Evolutionary conservation across 331 rosid species (phyloP).

Genomic region (Malus hybrid): DNA sequence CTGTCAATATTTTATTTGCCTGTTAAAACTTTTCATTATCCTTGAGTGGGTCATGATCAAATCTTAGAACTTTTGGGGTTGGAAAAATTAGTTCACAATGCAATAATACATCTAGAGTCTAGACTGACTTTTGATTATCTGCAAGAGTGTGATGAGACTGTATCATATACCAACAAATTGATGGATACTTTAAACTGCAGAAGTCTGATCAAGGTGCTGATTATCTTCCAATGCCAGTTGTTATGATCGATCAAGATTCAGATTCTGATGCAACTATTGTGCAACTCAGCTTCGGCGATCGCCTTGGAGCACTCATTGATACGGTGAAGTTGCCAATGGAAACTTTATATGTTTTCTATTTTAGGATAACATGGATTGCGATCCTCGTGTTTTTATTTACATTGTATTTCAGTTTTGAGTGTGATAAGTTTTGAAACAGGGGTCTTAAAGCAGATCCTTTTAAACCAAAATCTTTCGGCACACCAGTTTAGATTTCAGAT

Average conservation of each 20-base stretch:
- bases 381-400: background rate
- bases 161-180: slow-evolving; percentile 7
- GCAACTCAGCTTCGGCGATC: slow-evolving; percentile 95
- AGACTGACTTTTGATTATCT: background rate
- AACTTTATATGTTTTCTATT: background rate
- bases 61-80: background rate
- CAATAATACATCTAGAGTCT: background rate
- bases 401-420: background rate
- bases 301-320: slow-evolving; percentile 96
- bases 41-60: background rate
- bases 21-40: background rate
- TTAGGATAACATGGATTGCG: background rate
- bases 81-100: background rate
- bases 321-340: slow-evolving; percentile 51
- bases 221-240: slow-evolving; percentile 72
- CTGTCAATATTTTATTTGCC: background rate
- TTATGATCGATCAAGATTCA: slow-evolving; percentile 79
- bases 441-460: background rate
- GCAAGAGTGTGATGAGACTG: background rate
- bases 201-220: slow-evolving; percentile 33
- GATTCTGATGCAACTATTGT: slow-evolving; percentile 80
- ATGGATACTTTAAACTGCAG: slow-evolving; percentile 49
- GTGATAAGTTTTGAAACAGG: background rate
- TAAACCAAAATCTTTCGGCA: background rate
- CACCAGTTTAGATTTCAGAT: background rate